A percentile compares a stretch with the other conserved stretches of the same genome.
Evolutionary conservation across 768 basidiomycete genomes (phyloP).

Genomic region (Lentinula aciculospora): DNA sequence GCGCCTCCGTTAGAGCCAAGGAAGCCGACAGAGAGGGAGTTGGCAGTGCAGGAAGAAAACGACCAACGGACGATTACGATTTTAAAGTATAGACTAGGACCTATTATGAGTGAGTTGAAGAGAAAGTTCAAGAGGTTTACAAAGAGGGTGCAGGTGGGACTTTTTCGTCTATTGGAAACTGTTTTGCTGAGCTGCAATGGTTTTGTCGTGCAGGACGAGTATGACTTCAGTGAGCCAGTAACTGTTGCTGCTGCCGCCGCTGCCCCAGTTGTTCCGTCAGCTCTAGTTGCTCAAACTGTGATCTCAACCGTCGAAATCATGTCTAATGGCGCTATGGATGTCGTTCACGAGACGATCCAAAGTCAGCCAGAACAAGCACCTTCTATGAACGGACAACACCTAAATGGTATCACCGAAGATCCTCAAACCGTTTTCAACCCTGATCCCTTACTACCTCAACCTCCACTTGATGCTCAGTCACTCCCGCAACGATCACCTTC

Average conservation of each 20-base stretch:
- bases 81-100: constrained; percentile 87
- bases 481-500: background rate
- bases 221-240: constrained; percentile 31
- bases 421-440: constrained; percentile 1
- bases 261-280: too few relatives aligned
- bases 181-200: background rate
- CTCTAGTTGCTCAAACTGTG: background rate
- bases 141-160: constrained; percentile 67
- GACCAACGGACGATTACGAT: constrained; percentile 76
- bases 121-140: constrained; percentile 90
- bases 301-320: background rate
- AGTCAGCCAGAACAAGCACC: constrained; percentile 26
- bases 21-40: constrained; percentile 73
- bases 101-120: constrained; percentile 83
- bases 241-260: background rate
- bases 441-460: background rate
- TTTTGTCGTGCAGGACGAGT: constrained; percentile 58
- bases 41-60: constrained; percentile 76
- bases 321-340: background rate
- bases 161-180: background rate
- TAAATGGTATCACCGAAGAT: constrained; percentile 30
- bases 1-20: constrained; percentile 89
- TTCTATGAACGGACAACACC: constrained; percentile 25
- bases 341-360: constrained; percentile 18
- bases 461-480: background rate